Evolutionary conservation across 345 rosid genomes (phyloP).

Genomic region (Camelina hispida): DNA sequence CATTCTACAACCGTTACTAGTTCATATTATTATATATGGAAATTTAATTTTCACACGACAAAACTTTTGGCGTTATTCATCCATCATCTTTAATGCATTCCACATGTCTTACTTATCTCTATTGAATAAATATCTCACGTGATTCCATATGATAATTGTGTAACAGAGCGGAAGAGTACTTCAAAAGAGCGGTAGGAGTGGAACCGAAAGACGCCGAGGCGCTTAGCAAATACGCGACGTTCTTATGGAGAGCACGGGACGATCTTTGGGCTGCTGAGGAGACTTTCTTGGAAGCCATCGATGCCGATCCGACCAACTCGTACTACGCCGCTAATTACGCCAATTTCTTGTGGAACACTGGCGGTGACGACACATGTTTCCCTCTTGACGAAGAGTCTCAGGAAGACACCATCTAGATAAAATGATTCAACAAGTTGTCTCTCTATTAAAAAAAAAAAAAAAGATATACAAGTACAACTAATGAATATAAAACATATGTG

Average conservation of each 20-base stretch:
- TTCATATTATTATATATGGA: constrained; percentile 19
- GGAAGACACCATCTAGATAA: constrained; percentile 34
- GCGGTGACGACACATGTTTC: constrained; percentile 94
- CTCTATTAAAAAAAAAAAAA: background rate
- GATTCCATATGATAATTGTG: constrained; percentile 18
- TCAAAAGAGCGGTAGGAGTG: constrained; percentile 67
- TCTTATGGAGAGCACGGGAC: constrained; percentile 76
- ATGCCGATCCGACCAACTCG: constrained; percentile 77
- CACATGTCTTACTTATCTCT: background rate
- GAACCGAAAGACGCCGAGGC: constrained; percentile 84
- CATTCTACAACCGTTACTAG: background rate
- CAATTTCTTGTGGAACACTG: constrained; percentile 92
- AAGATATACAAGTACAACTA: background rate
- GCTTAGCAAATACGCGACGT: constrained; percentile 74
- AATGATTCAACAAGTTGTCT: constrained; percentile 6
- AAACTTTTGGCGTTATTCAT: background rate
- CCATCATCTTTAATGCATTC: constrained; percentile 7
- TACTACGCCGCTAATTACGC: constrained; percentile 81
- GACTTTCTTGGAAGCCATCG: constrained; percentile 80
- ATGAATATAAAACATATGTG: constrained; percentile 14
- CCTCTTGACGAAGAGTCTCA: constrained; percentile 55
- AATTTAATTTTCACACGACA: constrained; percentile 21
- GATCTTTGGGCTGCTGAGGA: constrained; percentile 98
- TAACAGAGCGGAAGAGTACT: constrained; percentile 84
- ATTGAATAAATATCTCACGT: constrained; percentile 13